phyloP scores from a whole-genome alignment of 805 yeast species.

The Spathaspora hagerdaliae region DNA sequence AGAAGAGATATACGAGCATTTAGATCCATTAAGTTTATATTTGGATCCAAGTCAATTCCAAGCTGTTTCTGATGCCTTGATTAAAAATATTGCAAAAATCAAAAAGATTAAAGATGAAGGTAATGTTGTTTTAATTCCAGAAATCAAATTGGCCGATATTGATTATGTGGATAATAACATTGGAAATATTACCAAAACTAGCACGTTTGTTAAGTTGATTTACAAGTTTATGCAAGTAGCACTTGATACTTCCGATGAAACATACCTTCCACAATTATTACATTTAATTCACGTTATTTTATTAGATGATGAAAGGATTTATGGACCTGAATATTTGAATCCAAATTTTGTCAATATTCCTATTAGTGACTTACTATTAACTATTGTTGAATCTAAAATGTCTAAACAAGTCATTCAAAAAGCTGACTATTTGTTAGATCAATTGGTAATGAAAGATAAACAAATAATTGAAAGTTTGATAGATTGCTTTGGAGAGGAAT shows the following conservation, averaged over 20 bases:
- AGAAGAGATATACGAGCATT: conserved; percentile 43
- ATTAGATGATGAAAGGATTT: conserved; percentile 42
- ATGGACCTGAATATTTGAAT: conserved; percentile 38
- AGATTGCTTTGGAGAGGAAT: conserved; percentile 55
- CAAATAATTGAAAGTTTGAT: conserved; percentile 48
- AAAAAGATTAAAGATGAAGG: conserved; percentile 29
- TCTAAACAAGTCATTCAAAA: conserved; percentile 47
- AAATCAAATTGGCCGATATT: conserved; percentile 24
- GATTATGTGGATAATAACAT: conserved; percentile 35
- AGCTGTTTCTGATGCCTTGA: conserved; percentile 45
- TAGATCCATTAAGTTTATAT: conserved; percentile 60
- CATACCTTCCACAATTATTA: conserved; percentile 54
- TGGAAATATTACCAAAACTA: conserved; percentile 49
- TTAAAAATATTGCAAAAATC: conserved; percentile 38
- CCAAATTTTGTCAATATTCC: conserved; percentile 53
- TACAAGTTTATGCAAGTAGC: conserved; percentile 55
- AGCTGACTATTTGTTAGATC: conserved; percentile 55
- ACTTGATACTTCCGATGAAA: conserved; percentile 47
- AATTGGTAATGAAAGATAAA: conserved; percentile 46
- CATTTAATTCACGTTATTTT: conserved; percentile 68
- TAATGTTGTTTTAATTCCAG: conserved; percentile 50
- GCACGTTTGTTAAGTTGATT: conserved; percentile 51
- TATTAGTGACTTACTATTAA: conserved; percentile 50
- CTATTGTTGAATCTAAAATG: conserved; percentile 47
- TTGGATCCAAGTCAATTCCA: conserved; percentile 48